Evolutionary conservation across 2,329 filamentous ascomycete genomes (phyloP).

Genomic region (Botrytis paeoniae): DNA sequence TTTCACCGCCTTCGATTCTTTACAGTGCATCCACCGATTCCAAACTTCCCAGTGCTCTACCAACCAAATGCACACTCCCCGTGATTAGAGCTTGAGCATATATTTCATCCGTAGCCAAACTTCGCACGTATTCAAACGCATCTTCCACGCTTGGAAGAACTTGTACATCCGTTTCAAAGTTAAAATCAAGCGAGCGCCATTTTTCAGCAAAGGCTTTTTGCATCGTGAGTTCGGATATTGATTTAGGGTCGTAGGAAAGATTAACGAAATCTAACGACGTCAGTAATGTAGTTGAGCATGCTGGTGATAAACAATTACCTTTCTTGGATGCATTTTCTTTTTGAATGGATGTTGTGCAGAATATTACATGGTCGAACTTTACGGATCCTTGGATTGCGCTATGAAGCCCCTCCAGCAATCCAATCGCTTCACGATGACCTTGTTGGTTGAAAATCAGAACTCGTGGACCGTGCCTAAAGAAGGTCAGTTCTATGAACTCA

Average conservation of each 20-base stretch:
- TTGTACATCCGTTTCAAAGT: conserved; percentile 21
- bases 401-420: conserved; percentile 51
- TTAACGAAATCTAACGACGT: conserved; percentile 53
- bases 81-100: conserved; percentile 48
- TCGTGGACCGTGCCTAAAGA: conserved; percentile 41
- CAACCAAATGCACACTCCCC: conserved; percentile 62
- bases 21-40: conserved; percentile 44
- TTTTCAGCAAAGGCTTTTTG: conserved; percentile 55
- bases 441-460: conserved; percentile 88
- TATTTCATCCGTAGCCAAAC: conserved; percentile 31
- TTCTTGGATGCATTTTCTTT: conserved; percentile 51
- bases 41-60: conserved; percentile 69
- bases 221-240: conserved; percentile 55
- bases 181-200: conserved; percentile 27
- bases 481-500: not conserved
- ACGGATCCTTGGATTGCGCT: conserved; percentile 43
- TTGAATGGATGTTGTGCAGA: conserved; percentile 69
- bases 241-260: conserved; percentile 40
- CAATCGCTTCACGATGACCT: conserved; percentile 44
- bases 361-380: conserved; percentile 71
- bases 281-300: not conserved
- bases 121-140: conserved; percentile 49
- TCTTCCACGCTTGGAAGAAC: conserved; percentile 55
- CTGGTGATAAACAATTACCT: conserved; percentile 31
- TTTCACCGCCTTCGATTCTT: not conserved